Base-by-base conservation (phyloP, 2,329 filamentous ascomycete genomes). In the Hortaea werneckii region DNA sequence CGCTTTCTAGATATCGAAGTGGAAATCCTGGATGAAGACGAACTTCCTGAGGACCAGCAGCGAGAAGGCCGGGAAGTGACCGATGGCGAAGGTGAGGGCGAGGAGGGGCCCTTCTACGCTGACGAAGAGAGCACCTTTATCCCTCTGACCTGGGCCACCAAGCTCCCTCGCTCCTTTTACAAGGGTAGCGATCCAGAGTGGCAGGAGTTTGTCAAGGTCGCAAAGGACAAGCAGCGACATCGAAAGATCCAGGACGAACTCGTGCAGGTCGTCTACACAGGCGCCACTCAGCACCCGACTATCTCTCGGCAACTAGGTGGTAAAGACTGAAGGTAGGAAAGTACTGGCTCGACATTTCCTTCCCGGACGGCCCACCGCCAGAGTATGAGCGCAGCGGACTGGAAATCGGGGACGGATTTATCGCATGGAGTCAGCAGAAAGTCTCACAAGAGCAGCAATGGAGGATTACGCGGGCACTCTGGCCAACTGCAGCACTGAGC, bases 131-230 rank as follows among this genome's bases (percentile, higher is more conserved):
- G 66, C 10, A 48, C 70, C 11, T 76, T 76, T 59, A 66, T 76
- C 28, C 72, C 73, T 20, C 60, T 75, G 26, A 70, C 70, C 5
- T 67, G 68, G 53, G 62, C 70, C n/a, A 66, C 59, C 42, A 62
- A 66, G 46, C 54, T 65, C 45, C 67, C 65, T 4, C 55, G 58
- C 32, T 65, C 60, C 3, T 73, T 61, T 47, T 76, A 74, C 59
- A 70, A 65, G 53, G 70, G 68, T 26, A 69, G 66, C n/a, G 73
- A 76, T 62, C 71, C 72, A 3, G 73, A 76, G 51, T 75, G 72
- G 73, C 67, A 74, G 54, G 70, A 70, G 44, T 76, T 73, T 45
- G 58, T 67, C 40, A 68, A 66, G 42, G 52, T 75, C 11, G 62
- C 68, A 5, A 64, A 61, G n/a, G 68, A 76, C 52, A 59, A 60